phyloP scores from a whole-genome alignment of 345 rosid genomes.

The Euphorbia pulcherrima region DNA sequence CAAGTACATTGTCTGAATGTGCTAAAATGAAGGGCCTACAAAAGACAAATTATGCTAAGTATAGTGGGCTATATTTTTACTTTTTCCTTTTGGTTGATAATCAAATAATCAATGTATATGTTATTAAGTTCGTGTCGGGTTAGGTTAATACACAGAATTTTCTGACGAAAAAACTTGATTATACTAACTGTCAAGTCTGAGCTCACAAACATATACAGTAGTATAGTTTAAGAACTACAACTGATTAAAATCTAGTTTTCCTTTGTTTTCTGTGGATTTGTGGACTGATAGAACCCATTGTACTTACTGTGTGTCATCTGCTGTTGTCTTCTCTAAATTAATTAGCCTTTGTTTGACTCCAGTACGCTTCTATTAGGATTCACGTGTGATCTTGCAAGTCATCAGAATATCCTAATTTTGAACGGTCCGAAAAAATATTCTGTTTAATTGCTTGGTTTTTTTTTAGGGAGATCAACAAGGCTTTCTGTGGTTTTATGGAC shows the following conservation, averaged over 20 bases:
- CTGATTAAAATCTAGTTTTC: not conserved
- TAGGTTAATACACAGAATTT: not conserved
- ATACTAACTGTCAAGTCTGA: not conserved
- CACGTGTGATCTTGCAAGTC: not conserved
- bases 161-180: not conserved
- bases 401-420: not conserved
- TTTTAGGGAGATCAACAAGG: constrained; percentile 80
- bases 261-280: not conserved
- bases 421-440: not conserved
- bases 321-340: not conserved
- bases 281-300: not conserved
- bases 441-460: constrained; percentile 28
- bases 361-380: not conserved
- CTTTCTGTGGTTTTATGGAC: constrained; percentile 78
- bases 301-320: not conserved
- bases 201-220: not conserved
- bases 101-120: not conserved
- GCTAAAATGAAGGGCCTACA: no score
- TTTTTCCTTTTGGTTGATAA: no score
- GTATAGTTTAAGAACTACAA: not conserved
- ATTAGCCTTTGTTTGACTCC: not conserved
- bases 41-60: no score
- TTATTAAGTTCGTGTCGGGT: not conserved
- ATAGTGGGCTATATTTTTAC: no score
- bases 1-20: no score